A percentile compares a stretch with the other conserved stretches of the same genome.
Conservation (phyloP, 306 rosid genomes). For the Ochetophila trinervis region DNA sequence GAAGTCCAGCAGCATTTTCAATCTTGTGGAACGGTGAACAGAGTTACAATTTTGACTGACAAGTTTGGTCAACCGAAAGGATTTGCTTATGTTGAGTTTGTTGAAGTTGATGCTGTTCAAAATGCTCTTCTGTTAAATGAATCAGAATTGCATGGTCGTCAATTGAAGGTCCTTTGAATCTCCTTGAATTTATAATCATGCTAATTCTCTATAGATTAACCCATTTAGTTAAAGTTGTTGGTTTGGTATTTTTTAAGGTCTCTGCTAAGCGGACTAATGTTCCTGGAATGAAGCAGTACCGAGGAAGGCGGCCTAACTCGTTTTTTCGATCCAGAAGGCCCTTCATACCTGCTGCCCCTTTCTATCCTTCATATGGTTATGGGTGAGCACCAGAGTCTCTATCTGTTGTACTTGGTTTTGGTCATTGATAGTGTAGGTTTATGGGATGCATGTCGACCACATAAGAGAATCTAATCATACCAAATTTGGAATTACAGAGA, state of each 20-base stretch:
- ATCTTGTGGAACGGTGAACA: slow-evolving; percentile 99
- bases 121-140: slow-evolving; percentile 90
- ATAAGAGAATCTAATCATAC: background rate
- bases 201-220: slow-evolving; percentile 1
- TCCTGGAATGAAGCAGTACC: slow-evolving; percentile 90
- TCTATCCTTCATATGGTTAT: slow-evolving; percentile 75
- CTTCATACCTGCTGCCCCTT: slow-evolving; percentile 65
- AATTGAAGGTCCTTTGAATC: slow-evolving; percentile 64
- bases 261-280: slow-evolving; percentile 93
- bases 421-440: background rate
- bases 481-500: background rate
- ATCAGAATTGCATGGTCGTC: slow-evolving; percentile 97
- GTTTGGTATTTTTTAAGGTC: slow-evolving; percentile 54
- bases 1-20: slow-evolving; percentile 99
- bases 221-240: slow-evolving; percentile 17
- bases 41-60: slow-evolving; percentile 98
- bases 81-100: slow-evolving; percentile 98
- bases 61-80: slow-evolving; percentile 99
- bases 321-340: slow-evolving; percentile 74
- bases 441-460: background rate
- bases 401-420: background rate
- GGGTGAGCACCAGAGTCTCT: slow-evolving; percentile 51
- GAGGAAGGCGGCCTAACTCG: slow-evolving; percentile 72
- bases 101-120: slow-evolving; percentile 90
- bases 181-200: background rate